Base-by-base conservation (phyloP, 2,329 filamentous ascomycete species). In the Sporothrix humicola region DNA sequence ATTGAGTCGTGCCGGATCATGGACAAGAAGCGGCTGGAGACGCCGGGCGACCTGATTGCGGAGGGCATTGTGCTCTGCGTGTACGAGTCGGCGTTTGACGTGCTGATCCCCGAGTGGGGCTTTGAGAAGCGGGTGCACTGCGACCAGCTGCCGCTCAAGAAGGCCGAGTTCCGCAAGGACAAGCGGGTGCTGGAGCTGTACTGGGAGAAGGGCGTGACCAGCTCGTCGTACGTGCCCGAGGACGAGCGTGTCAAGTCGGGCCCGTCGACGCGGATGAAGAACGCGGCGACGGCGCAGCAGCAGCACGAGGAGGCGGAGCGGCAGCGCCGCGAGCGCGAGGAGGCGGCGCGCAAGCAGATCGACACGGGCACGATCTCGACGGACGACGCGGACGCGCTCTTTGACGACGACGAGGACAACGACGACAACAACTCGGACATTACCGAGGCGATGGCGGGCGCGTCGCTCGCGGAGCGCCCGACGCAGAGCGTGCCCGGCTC, bases 61-160 rank as follows among this genome's bases (percentile, higher is more conserved):
- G 95, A 98, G 81, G 96, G 96, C 77, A 95, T 99, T 78, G 94
- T 99, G 68, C 88, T 99, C 73, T 97, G 94, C 80, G 96, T 99
- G 46, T 99, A 99, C 82, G 96, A 99, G 83, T 98, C 96, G 42
- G 96, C 96, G 23, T 99, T 99, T 81, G 96, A 99, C 82, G 94
- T 99, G 59, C 88, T 99, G 76, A 98, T 99, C 81, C 96, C 96
- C 6, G 95, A 99, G 81, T 99, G 94, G 86, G 96, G 96, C 77
- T 98, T 99, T 78, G 96, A 99, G 87, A 99, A 99, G 90, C 93
- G 96, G 77, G 96, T 99, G 71, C 96, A 99, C 84, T 99, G 96
- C 81, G 96, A 99, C 80, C 96, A 99, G 85, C 87, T 99, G 81
- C 96, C 96, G 44, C 86, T 99, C 78, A 95, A 98, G 89, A 99